These are phyloP conservation scores for Lachnellula cervina DNA, from an alignment of 2,329 filamentous ascomycete species.

Conservation along the genomic window DNA sequence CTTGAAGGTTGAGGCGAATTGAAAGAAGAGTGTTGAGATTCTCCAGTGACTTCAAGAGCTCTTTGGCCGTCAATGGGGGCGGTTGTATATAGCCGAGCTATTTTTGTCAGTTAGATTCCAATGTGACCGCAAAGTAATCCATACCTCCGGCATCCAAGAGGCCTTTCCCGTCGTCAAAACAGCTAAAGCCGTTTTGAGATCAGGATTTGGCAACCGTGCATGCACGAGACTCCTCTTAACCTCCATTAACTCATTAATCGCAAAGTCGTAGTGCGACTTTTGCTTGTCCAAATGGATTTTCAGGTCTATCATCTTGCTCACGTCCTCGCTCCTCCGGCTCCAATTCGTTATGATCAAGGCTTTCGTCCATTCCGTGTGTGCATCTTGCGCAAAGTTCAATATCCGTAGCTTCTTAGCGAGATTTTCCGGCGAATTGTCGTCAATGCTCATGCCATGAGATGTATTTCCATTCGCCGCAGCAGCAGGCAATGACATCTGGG, in stretches of 20 bases:
- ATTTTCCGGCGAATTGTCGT: slow-evolving; percentile 61
- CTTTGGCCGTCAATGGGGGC: slow-evolving; percentile 63
- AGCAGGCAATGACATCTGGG: slow-evolving; percentile 58
- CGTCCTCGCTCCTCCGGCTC: slow-evolving; percentile 72
- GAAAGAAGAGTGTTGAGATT: slow-evolving; percentile 81
- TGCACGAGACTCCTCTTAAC: slow-evolving; percentile 68
- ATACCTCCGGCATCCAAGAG: slow-evolving; percentile 73
- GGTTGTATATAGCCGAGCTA: slow-evolving; percentile 74
- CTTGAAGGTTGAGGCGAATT: slow-evolving; percentile 77
- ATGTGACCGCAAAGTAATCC: slow-evolving; percentile 26
- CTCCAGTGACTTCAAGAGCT: slow-evolving; percentile 69
- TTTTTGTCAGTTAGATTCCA: slow-evolving; percentile 15
- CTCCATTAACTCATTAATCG: slow-evolving; percentile 60
- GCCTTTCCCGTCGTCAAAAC: slow-evolving; percentile 74
- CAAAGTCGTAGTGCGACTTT: slow-evolving; percentile 53
- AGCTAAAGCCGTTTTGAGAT: slow-evolving; percentile 83
- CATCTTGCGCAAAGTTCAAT: slow-evolving; percentile 71
- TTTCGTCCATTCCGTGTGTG: slow-evolving; percentile 88
- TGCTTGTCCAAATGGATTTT: slow-evolving; percentile 67
- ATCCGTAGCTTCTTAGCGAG: slow-evolving; percentile 70
- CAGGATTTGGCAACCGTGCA: slow-evolving; percentile 80
- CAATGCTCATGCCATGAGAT: slow-evolving; percentile 36
- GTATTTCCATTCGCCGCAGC: slow-evolving; percentile 49
- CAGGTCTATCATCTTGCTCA: slow-evolving; percentile 85
- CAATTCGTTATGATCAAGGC: slow-evolving; percentile 85